Conservation (phyloP, 1,284 basidiomycete genomes). For the Tilletia walkeri region DNA sequence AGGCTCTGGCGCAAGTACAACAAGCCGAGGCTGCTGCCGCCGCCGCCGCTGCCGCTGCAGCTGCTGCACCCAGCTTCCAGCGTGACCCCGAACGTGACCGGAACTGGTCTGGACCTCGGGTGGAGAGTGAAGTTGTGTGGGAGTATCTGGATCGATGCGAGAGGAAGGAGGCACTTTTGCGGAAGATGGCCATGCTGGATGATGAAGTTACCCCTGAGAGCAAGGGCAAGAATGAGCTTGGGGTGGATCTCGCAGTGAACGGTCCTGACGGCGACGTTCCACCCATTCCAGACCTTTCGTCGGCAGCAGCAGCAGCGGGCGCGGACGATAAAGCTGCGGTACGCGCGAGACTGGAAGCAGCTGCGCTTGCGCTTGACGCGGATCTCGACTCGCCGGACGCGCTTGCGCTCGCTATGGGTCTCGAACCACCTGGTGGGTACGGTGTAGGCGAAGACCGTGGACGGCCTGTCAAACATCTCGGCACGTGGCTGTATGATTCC, state of each 20-base stretch:
- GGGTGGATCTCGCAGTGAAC: no score
- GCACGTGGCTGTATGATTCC: conserved; percentile 49
- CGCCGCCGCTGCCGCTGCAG: conserved; percentile 25
- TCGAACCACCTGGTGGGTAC: conserved; percentile 18
- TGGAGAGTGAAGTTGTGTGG: conserved; percentile 53
- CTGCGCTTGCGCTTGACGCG: not conserved
- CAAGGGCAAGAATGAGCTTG: no score
- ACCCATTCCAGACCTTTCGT: no score
- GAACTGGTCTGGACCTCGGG: conserved; percentile 40
- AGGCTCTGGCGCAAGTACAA: conserved; percentile 20
- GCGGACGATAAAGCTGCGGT: not conserved
- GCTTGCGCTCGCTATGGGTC: conserved; percentile 7
- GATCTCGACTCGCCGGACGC: conserved; percentile 4
- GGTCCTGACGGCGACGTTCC: no score
- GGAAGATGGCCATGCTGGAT: conserved; percentile 12
- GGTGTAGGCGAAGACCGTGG: conserved; percentile 46
- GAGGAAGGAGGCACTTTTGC: conserved; percentile 31
- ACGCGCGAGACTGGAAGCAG: not conserved
- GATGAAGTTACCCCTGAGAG: not conserved
- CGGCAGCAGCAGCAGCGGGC: no score
- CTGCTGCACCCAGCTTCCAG: conserved; percentile 20
- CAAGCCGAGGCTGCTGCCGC: conserved; percentile 7
- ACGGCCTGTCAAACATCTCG: conserved; percentile 46
- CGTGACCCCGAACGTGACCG: conserved; percentile 28
- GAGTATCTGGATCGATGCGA: conserved; percentile 50